Conservation (phyloP, 2,329 filamentous ascomycete genomes). For the Diaporthe nobilis region DNA sequence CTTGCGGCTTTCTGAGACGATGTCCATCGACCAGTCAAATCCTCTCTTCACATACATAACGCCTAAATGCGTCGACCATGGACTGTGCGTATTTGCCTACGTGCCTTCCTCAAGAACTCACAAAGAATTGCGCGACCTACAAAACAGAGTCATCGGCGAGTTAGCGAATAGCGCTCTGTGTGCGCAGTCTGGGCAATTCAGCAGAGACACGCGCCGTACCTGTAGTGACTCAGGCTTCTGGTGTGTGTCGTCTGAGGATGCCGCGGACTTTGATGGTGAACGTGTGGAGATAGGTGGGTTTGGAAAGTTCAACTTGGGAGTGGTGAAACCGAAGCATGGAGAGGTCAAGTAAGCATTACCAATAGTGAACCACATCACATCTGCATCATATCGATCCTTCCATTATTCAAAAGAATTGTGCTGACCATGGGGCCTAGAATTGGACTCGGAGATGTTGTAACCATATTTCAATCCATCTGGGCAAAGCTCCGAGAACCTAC, state of each 20-base stretch:
- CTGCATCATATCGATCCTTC: background rate
- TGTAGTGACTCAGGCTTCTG: background rate
- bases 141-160: background rate
- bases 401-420: background rate
- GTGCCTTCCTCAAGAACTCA: background rate
- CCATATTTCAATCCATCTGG: background rate
- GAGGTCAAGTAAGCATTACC: background rate
- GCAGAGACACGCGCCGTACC: background rate
- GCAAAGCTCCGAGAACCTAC: background rate
- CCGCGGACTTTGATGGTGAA: background rate
- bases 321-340: background rate
- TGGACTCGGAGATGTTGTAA: background rate
- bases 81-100: background rate
- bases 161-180: background rate
- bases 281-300: background rate
- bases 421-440: background rate
- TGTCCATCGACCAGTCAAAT: background rate
- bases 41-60: background rate
- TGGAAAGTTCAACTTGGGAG: background rate
- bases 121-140: background rate
- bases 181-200: background rate
- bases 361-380: background rate
- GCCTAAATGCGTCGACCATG: background rate
- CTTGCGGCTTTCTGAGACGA: background rate
- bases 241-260: background rate